These are phyloP conservation scores for Symbiodinium natans DNA, from an alignment of 73 alveolate genomes.

Conservation along the genomic window DNA sequence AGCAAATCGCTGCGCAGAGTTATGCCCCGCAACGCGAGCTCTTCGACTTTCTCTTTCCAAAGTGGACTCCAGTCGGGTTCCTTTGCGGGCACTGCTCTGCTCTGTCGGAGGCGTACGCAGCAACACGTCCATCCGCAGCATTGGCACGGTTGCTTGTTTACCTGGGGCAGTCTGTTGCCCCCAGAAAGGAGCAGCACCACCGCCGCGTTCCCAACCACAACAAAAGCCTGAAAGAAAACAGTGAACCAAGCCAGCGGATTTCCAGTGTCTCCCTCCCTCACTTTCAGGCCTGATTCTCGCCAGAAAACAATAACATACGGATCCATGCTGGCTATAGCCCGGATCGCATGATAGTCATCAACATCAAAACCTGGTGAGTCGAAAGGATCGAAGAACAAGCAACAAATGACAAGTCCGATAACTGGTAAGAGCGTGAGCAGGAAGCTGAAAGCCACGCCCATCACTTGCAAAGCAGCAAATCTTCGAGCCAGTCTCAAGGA, in stretches of 20 bases:
- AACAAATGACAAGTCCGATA: background rate
- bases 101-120: background rate
- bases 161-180: background rate
- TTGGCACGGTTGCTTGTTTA: background rate
- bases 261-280: background rate
- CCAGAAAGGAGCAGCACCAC: constrained; percentile 14
- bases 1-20: constrained; percentile 17
- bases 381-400: too few species aligned
- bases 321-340: too few species aligned
- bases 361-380: too few species aligned
- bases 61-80: background rate
- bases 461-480: constrained; percentile 3
- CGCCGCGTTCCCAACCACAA: background rate
- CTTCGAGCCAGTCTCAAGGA: background rate
- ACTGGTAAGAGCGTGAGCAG: background rate
- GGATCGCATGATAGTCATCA: too few species aligned
- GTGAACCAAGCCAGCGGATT: background rate
- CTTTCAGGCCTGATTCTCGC: too few species aligned
- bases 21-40: background rate
- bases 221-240: background rate
- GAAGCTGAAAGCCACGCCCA: constrained; percentile 21
- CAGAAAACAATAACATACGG: too few species aligned
- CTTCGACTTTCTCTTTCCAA: constrained; percentile 29
- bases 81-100: background rate
- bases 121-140: background rate